Conservation (phyloP, 2,329 filamentous ascomycete genomes). For the Chrysoporthe austroafricana region DNA sequence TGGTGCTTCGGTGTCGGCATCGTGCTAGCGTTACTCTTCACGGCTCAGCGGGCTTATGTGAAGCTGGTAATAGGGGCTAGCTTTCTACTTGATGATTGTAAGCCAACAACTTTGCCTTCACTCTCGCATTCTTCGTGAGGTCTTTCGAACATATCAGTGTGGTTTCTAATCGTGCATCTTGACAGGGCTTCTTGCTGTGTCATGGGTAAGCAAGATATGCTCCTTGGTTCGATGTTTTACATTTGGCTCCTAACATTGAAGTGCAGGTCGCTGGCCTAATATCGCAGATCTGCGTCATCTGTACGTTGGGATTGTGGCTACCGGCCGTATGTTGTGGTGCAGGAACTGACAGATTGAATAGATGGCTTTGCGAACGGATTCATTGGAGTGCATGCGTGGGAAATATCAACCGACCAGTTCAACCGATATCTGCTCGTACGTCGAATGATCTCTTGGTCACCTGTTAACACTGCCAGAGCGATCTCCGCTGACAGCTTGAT, state of each 20-base stretch:
- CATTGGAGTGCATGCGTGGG: conserved; percentile 39
- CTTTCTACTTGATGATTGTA: conserved; percentile 21
- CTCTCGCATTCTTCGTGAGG: background rate
- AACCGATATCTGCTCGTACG: conserved; percentile 35
- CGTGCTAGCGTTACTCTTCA: conserved; percentile 16
- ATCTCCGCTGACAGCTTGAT: background rate
- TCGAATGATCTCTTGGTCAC: background rate
- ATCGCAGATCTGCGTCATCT: conserved; percentile 9
- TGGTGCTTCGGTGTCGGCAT: conserved; percentile 24
- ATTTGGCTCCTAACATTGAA: background rate
- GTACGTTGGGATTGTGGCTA: background rate
- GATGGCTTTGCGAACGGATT: conserved; percentile 36
- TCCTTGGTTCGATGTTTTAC: conserved; percentile 33
- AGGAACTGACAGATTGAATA: conserved; percentile 11
- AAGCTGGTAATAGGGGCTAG: background rate
- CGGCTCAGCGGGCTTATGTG: conserved; percentile 21
- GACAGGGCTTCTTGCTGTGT: conserved; percentile 18
- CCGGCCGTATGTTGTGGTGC: background rate
- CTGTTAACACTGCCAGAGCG: background rate
- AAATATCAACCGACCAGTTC: conserved; percentile 36
- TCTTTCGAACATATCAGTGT: background rate
- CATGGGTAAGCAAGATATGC: conserved; percentile 24
- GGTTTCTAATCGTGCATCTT: background rate
- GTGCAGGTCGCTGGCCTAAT: conserved; percentile 22
- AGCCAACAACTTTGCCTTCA: background rate